These are phyloP conservation scores for Neltuma alba DNA, from an alignment of 306 rosid genomes.

Conservation along the genomic window DNA sequence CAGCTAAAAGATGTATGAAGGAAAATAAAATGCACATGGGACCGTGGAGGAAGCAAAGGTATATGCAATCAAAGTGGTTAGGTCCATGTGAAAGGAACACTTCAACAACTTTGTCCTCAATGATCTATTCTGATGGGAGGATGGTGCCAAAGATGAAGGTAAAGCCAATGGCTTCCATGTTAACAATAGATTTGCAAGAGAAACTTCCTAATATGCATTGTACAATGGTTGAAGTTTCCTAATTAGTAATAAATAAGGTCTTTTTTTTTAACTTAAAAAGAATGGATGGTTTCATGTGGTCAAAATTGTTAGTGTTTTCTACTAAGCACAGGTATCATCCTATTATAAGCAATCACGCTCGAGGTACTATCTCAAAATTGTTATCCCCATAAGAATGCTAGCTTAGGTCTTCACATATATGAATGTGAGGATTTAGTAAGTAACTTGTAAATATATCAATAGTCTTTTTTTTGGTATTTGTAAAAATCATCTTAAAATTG, in stretches of 20 bases:
- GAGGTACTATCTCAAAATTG: too few species aligned
- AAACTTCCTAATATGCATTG: conserved; percentile 52
- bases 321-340: too few species aligned
- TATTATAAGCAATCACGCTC: too few species aligned
- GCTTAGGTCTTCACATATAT: too few species aligned
- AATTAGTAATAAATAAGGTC: neutral
- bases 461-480: too few species aligned
- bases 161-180: conserved; percentile 63
- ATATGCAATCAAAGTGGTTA: neutral
- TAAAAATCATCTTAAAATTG: too few species aligned
- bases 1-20: neutral
- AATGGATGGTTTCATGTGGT: too few species aligned
- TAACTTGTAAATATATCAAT: too few species aligned
- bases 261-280: too few species aligned
- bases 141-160: conserved; percentile 45
- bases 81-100: conserved; percentile 61
- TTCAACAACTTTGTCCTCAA: conserved; percentile 40
- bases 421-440: too few species aligned
- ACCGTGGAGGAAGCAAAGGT: neutral
- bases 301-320: too few species aligned
- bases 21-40: neutral
- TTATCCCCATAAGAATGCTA: too few species aligned
- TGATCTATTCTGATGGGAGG: conserved; percentile 27
- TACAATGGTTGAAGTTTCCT: conserved; percentile 56
- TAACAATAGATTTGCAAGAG: conserved; percentile 72